Base-by-base conservation (phyloP, 306 rosid genomes). In the Prunus fruticosa region DNA sequence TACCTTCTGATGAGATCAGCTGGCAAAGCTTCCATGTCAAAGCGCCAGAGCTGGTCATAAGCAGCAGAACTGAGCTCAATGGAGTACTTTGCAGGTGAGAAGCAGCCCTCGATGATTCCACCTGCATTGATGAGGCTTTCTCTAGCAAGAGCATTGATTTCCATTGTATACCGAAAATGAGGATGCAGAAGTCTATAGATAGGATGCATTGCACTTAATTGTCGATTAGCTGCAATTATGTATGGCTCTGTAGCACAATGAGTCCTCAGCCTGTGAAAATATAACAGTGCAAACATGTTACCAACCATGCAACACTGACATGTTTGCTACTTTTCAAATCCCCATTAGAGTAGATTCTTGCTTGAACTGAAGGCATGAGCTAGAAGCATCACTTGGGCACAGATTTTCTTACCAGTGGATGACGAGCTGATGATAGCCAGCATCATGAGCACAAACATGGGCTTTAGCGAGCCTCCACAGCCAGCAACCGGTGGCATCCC, bases 151-250 rank as follows among this genome's bases (percentile, higher is more conserved):
- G 88, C 83, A 56, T 81, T 84, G 76, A 81, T 84, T 69, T 84
- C 85, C 80, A 84, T 63, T 11, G 88, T 84, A 30, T 81, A 84
- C 56, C 88, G 70, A 25, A 84, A 84, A 75, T 84, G 88, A 70
- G 88, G 88, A 27, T 49, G 88, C 49, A 84, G 49, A 50, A 84
- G 73, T 68, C 84, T 81, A 23, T 75, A 78, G 51, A 84, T 73
- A 38, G 88, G 81, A 41, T 84, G 88, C 85, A 84, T 80, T 65
- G 67, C 83, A 61, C 82, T 83, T 2, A 83, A 58, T 57, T 83
- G 84, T 52, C 87, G 53, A 20, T 83, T 76, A 3, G 84, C 66
- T 23, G 79, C 87, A 66, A 83, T 83, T 12, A 83, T 69, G n/a
- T 80, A 83, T 32, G 87, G 84, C 47, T 84, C 87, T 71, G 87